Base-by-base conservation (phyloP, 805 yeast species). In the Lachancea quebecensis region DNA sequence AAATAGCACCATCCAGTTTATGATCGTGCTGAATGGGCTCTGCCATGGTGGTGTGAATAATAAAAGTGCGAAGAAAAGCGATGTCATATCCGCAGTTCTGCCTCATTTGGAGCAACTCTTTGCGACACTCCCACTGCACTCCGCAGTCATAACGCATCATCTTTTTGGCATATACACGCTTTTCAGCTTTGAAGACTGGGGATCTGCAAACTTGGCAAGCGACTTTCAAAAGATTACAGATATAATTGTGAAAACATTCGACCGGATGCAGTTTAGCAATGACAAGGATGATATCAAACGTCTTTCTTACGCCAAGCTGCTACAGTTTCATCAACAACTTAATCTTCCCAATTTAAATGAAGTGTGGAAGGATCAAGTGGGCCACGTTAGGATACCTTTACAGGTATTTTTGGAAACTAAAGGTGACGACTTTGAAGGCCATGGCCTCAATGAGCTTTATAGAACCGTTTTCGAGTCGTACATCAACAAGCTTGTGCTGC, bases 121-220 rank as follows among this genome's bases (percentile, higher is more conserved):
- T 16, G 46, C 49, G 10, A 55, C 52, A 21, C 34, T 61, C 25
- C 56, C 64, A 5, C 42, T 56, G 0, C 57, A 59, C 33, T 48
- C 57, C 2, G 51, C 49, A 14, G 52, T 47, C 35, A 50, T 59
- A 15, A 44, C 57, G 15, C 40, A 49, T 2, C 56, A 60, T 7
- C 42, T 59, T 7, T 44, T 58, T n/a, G 51, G 55, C 12, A 54
- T 60, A 10, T 56, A 58, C 34, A 53, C 50, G 15, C 41, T 61
- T 27, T 60, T 60, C 35, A 35, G 50, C 3, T 52, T 51, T 41
- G 66, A 62, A 30, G 65, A 59, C 34, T 63, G 67, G 67, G 53
- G 57, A 17, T 54, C 55, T 27, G 47, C 54, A 29, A 60, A 59
- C 2, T 42, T 41, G 38, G 64, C 60, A 40, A 52, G 54, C 29